A percentile compares a stretch with the other conserved stretches of the same genome.
Conservation (phyloP, 441 rosid genomes). For the Jatropha multifida region DNA sequence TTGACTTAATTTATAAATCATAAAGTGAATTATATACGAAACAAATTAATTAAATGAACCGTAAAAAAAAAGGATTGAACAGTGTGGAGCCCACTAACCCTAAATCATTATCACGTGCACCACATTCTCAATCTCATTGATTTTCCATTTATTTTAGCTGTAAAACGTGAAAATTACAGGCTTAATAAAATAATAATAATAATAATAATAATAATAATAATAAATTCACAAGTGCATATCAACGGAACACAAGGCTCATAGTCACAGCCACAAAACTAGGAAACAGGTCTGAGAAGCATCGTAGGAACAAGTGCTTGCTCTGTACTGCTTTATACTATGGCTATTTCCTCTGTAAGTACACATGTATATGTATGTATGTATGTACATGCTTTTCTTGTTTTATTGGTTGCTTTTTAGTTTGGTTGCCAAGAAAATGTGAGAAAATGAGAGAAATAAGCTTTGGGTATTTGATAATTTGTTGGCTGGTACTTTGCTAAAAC, state of each 20-base stretch:
- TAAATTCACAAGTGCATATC: no score
- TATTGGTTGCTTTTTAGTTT: not conserved
- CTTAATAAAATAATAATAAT: not conserved
- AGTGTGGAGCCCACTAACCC: no score
- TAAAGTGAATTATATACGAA: no score
- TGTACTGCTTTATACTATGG: not conserved
- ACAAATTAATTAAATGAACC: no score
- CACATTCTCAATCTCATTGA: not conserved
- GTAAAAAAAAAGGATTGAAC: not conserved
- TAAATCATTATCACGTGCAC: not conserved
- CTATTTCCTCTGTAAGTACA: conserved; percentile 11
- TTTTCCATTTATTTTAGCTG: no score
- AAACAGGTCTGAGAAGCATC: not conserved
- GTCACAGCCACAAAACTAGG: conserved; percentile 4
- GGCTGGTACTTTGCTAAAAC: not conserved
- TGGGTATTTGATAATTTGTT: conserved; percentile 1
- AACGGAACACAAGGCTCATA: not conserved
- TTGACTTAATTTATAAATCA: no score
- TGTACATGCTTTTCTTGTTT: not conserved
- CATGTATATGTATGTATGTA: no score
- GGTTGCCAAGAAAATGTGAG: conserved; percentile 11
- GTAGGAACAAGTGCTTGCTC: not conserved
- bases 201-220: not conserved
- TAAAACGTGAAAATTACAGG: not conserved
- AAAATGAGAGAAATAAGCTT: not conserved